Conservation (phyloP, 352 stramenopile species). For the Phytophthora vignae region DNA sequence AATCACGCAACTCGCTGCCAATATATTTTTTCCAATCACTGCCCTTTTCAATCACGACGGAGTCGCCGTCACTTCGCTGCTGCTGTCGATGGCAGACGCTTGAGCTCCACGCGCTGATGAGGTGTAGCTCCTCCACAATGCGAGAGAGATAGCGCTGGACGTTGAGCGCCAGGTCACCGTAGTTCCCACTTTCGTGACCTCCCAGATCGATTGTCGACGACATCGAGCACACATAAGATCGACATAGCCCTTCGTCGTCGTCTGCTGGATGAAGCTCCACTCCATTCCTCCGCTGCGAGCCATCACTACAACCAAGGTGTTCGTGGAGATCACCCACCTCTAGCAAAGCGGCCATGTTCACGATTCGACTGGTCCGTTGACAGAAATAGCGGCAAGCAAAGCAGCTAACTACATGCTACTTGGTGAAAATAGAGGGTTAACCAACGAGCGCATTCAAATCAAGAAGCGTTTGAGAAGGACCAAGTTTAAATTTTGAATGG, state of each 20-base stretch:
- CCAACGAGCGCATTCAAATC: too few species aligned
- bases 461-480: not conserved
- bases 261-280: not conserved
- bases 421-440: too few species aligned
- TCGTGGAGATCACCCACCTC: slow-evolving; percentile 8
- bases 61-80: slow-evolving; percentile 3
- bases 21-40: too few species aligned
- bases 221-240: slow-evolving; percentile 46
- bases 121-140: slow-evolving; percentile 65
- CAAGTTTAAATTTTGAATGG: not conserved
- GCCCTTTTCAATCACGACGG: slow-evolving; percentile 1
- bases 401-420: too few species aligned
- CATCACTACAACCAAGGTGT: not conserved
- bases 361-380: too few species aligned
- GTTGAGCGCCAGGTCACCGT: slow-evolving; percentile 36
- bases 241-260: slow-evolving; percentile 20
- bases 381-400: too few species aligned
- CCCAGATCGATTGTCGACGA: slow-evolving; percentile 49
- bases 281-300: not conserved
- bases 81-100: slow-evolving; percentile 20
- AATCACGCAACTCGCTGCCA: too few species aligned
- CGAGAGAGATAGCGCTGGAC: slow-evolving; percentile 56
- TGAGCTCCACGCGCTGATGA: slow-evolving; percentile 53
- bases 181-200: slow-evolving; percentile 17
- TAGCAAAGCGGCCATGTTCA: slow-evolving; percentile 17